Evolutionary conservation across 192 early-diverging fungal genomes (phyloP).

Genomic region (Backusella circina): DNA sequence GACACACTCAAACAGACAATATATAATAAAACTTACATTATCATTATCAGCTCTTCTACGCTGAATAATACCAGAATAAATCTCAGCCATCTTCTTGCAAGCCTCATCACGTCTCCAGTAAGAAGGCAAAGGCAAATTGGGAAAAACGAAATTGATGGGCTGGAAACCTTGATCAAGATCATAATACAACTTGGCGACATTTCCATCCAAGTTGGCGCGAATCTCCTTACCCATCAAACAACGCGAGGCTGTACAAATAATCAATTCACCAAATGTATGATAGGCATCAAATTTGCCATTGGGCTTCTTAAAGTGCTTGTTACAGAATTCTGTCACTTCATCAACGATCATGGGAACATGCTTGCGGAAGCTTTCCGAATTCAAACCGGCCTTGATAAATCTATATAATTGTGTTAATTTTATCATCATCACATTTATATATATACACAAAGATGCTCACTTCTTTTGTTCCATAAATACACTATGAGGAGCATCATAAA

Average conservation of each 20-base stretch:
- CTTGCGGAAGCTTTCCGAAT: slow-evolving; percentile 78
- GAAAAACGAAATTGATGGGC: slow-evolving; percentile 93
- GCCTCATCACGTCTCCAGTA: slow-evolving; percentile 87
- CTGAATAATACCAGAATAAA: slow-evolving; percentile 80
- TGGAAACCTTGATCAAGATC: slow-evolving; percentile 91
- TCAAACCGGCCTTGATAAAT: slow-evolving; percentile 93
- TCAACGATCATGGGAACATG: slow-evolving; percentile 86
- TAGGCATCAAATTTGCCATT: slow-evolving; percentile 66
- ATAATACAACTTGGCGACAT: slow-evolving; percentile 81
- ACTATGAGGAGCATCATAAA: slow-evolving; percentile 91
- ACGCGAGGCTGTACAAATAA: slow-evolving; percentile 91
- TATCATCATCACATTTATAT: neutral
- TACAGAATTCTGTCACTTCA: slow-evolving; percentile 80
- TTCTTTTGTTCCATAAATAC: slow-evolving; percentile 99
- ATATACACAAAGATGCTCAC: slow-evolving; percentile 29
- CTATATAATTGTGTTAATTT: slow-evolving; percentile 34
- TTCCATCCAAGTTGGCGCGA: slow-evolving; percentile 71
- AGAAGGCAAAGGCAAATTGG: slow-evolving; percentile 84
- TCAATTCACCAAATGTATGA: slow-evolving; percentile 81
- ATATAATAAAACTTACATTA: slow-evolving; percentile 10
- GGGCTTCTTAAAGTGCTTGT: slow-evolving; percentile 50
- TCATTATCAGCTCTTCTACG: slow-evolving; percentile 59
- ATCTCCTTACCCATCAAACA: slow-evolving; percentile 96
- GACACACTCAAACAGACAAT: neutral
- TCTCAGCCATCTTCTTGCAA: slow-evolving; percentile 72